Base-by-base conservation (phyloP, 2,329 filamentous ascomycete species). In the Drechslera avenae region DNA sequence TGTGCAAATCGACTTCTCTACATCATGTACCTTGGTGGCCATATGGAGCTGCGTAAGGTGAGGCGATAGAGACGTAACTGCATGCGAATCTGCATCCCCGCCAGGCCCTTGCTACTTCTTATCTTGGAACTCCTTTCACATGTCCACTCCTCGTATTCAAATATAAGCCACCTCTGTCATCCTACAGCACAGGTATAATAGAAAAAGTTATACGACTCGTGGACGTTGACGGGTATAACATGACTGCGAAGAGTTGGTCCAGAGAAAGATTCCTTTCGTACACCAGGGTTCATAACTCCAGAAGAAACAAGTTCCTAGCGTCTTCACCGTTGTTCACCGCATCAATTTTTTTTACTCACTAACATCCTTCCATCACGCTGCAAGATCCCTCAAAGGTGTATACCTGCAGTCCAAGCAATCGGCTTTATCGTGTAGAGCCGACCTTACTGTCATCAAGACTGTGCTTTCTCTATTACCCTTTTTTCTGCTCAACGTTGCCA, bases 21-120 rank as follows among this genome's bases (percentile, higher is more conserved):
- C 17, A 9, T 21, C 18, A 39, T 39, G 33, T 14, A 16, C 33
- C 13, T 28, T 4, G 26, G 26, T 28, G 10, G 26, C 26, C 10
- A 28, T n/a, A n/a, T n/a, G n/a, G n/a, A n/a, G 26, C 26, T 8
- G n/a, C 14, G 3, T 17, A 34, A 13, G 8, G n/a, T 5, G n/a
- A 31, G 23, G 31, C 10, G 12, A 26, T 39, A 17, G 10, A 23
- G 26, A 21, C 3, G n/a, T 14, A 13, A 19, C 26, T 13, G 7
- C 10, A 18, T 28, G 21, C n/a, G 17, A 21, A 31, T 45, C 14
- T 23, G n/a, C n/a, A 14, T 16, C 3, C 16, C 19, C 13, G 26
- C 35, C 43, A 14, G 35, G 32, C 34, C 43, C 17, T 39, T 46
- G 28, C 43, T 34, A 35, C n/a, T 3, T 17, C 34, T 46, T 46